A percentile compares a stretch with the other conserved stretches of the same genome.
phyloP scores from a whole-genome alignment of 495 filamentous ascomycete genomes.

The Niebla homalea region DNA sequence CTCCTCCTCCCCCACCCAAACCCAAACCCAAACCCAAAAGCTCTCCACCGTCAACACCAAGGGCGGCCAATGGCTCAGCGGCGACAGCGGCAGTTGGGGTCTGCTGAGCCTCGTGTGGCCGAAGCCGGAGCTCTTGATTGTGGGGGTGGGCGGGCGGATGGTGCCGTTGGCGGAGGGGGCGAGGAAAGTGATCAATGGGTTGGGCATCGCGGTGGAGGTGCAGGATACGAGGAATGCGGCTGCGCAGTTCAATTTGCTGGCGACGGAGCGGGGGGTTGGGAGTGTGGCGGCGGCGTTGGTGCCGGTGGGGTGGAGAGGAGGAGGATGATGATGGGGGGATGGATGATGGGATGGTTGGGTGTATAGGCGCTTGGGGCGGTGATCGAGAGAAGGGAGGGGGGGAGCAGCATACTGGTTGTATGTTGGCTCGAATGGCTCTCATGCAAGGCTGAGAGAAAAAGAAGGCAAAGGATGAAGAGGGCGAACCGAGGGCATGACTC shows the following conservation, averaged over 20 bases:
- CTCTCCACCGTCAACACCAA: constrained; percentile 36
- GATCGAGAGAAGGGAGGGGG: too few species aligned
- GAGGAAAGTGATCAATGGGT: constrained; percentile 50
- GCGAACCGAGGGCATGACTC: too few species aligned
- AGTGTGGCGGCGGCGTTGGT: constrained; percentile 83
- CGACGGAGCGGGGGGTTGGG: constrained; percentile 65
- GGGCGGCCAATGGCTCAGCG: constrained; percentile 61
- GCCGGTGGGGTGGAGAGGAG: constrained; percentile 68
- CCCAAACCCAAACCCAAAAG: not conserved
- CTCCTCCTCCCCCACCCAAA: not conserved
- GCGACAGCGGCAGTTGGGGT: constrained; percentile 47
- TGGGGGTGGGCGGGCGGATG: constrained; percentile 68
- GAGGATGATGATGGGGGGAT: constrained; percentile 6
- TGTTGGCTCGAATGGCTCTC: too few species aligned
- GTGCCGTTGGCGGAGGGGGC: constrained; percentile 64
- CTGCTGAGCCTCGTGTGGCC: constrained; percentile 73
- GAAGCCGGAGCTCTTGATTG: constrained; percentile 79
- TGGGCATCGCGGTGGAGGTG: constrained; percentile 80
- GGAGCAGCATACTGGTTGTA: too few species aligned
- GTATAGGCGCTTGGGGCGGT: too few species aligned
- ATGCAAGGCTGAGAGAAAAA: too few species aligned
- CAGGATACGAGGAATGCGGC: constrained; percentile 91
- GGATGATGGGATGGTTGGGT: too few species aligned
- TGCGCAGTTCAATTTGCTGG: constrained; percentile 76
- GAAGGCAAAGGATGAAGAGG: too few species aligned